Evolutionary conservation across 768 basidiomycete species (phyloP).

Genomic region (Collybia nuda): DNA sequence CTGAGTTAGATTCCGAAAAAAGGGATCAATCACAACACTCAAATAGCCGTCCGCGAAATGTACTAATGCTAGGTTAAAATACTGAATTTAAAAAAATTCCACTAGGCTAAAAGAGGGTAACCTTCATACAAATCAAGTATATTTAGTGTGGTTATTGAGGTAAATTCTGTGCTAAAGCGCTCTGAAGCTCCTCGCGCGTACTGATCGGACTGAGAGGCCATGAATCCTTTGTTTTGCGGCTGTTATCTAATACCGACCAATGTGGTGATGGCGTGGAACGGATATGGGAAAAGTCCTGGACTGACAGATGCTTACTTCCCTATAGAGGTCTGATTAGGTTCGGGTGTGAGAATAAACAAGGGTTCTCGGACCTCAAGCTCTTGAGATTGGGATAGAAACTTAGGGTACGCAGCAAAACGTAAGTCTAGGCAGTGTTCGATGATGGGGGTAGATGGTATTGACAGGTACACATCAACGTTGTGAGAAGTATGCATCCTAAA

Average conservation of each 20-base stretch:
- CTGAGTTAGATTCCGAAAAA: too few species aligned
- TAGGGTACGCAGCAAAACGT: constrained; percentile 66
- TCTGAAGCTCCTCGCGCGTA: constrained; percentile 1
- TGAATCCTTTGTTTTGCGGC: constrained; percentile 10
- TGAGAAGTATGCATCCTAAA: constrained; percentile 85
- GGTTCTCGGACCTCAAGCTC: constrained; percentile 13
- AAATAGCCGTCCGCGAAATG: too few species aligned
- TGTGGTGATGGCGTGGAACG: constrained; percentile 75
- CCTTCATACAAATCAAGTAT: too few species aligned
- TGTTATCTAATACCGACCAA: constrained; percentile 47
- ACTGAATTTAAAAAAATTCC: too few species aligned
- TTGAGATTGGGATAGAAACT: constrained; percentile 17
- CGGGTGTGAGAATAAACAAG: background rate
- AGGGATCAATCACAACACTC: too few species aligned
- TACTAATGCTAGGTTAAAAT: too few species aligned
- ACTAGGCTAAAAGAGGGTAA: too few species aligned
- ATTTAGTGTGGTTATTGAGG: too few species aligned
- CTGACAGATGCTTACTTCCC: constrained; percentile 40
- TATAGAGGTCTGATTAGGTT: constrained; percentile 8
- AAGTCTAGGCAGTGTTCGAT: constrained; percentile 74
- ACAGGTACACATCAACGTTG: constrained; percentile 63
- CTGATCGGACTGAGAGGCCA: background rate
- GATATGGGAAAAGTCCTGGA: constrained; percentile 89
- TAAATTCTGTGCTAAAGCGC: too few species aligned
- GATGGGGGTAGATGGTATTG: constrained; percentile 69